Base-by-base conservation (phyloP, 2,329 filamentous ascomycete genomes). In the Diaporthe destruens region DNA sequence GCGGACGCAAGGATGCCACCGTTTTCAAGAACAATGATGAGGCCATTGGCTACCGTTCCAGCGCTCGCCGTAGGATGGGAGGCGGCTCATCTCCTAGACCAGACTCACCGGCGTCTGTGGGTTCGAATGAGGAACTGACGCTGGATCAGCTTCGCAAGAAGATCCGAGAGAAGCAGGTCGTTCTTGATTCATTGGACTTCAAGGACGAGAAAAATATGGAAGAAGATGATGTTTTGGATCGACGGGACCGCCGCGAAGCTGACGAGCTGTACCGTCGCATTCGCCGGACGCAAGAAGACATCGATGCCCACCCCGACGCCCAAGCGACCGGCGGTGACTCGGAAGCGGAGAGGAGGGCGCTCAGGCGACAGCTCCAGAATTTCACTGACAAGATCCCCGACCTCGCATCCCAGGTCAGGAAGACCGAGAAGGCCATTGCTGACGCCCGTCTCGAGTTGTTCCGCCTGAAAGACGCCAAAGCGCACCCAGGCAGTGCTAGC, bases 11-110 rank as follows among this genome's bases (percentile, higher is more conserved):
- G 81, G 96, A 99, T 84, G 96, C 93, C 3, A 99, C 96, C 0
- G 93, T 98, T 3, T 99, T 96, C 84, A 96, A 97, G 80, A 98
- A 98, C 80, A 96, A 98, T 76, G 95, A 98, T 78, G 94, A 98
- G 77, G 93, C 95, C 73, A 90, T 97, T 78, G 95, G 94, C 6
- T 99, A 99, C 80, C 93, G 92, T 77, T 98, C 96, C 16, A 98
- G 95, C 81, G 96, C 96, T 69, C 94, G 96, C 75, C 94, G 95
- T 75, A 91, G 96, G 76, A 84, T 97, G 71, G 94, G 93, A 53
- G 87, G 87, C 65, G 91, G 90, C 74, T 86, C 85, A 54, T 96
- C 95, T 11, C 94, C 95, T 61, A 95, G 95, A 2, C 94, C 96
- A 8, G 91, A 92, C 36, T 92, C 92, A 5, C 93, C 93, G 12